These are phyloP conservation scores for Warburgia ugandensis DNA, from an alignment of 164 flowering plant species.

Conservation along the genomic window DNA sequence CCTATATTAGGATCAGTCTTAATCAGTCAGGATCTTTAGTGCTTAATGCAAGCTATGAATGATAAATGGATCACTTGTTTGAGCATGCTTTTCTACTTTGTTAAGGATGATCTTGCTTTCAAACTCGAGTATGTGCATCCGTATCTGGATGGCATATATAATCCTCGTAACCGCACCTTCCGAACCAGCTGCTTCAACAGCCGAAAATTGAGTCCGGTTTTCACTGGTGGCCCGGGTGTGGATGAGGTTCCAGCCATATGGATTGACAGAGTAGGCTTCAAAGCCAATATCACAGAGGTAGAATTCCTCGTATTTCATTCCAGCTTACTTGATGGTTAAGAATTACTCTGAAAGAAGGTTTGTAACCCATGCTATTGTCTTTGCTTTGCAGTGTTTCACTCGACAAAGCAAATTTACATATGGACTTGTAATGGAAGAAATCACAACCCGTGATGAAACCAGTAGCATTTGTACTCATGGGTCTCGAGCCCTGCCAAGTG, in stretches of 20 bases:
- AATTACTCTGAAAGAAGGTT: background rate
- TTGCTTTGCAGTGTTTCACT: slow-evolving; percentile 61
- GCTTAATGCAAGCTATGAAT: too few species aligned
- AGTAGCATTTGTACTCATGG: slow-evolving; percentile 81
- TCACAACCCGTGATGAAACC: slow-evolving; percentile 94
- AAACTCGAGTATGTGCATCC: slow-evolving; percentile 99
- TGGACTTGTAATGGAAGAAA: slow-evolving; percentile 97
- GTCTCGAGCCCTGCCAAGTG: slow-evolving; percentile 82
- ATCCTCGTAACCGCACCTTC: slow-evolving; percentile 80
- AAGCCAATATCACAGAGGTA: slow-evolving; percentile 95
- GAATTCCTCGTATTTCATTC: slow-evolving; percentile 1
- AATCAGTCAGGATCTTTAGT: too few species aligned
- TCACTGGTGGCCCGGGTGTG: slow-evolving; percentile 96
- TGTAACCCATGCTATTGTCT: slow-evolving; percentile 2
- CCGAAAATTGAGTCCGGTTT: slow-evolving; percentile 93
- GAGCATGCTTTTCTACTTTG: slow-evolving; percentile 2
- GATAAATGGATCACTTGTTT: background rate
- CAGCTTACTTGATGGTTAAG: background rate
- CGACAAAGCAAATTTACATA: slow-evolving; percentile 95
- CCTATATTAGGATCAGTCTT: too few species aligned
- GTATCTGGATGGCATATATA: slow-evolving; percentile 74
- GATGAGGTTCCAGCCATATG: slow-evolving; percentile 99
- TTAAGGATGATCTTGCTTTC: slow-evolving; percentile 94
- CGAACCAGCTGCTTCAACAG: slow-evolving; percentile 89
- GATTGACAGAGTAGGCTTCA: slow-evolving; percentile 93